These are phyloP conservation scores for Lepidium sativum DNA, from an alignment of 345 rosid species.

Conservation along the genomic window DNA sequence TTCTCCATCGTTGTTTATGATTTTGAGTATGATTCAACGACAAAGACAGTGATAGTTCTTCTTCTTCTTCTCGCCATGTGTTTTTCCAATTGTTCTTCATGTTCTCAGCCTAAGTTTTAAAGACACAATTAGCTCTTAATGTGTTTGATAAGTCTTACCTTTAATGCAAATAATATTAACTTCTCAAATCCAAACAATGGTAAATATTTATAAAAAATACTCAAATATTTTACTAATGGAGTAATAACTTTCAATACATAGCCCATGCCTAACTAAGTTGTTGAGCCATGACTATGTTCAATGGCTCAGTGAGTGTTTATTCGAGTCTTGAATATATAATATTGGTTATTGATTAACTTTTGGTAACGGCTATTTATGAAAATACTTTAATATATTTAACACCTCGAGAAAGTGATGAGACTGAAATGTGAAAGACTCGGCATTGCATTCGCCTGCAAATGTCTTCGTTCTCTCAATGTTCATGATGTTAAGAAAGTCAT, in stretches of 20 bases:
- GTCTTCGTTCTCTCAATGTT: constrained; percentile 29
- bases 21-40: constrained; percentile 17
- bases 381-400: not conserved
- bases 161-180: not conserved
- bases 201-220: too few relatives aligned
- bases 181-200: not conserved
- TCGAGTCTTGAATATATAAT: not conserved
- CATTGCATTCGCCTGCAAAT: constrained; percentile 24
- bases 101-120: constrained; percentile 4
- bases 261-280: constrained; percentile 13
- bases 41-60: constrained; percentile 17
- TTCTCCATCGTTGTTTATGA: constrained; percentile 16
- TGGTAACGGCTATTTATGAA: constrained; percentile 14
- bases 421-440: constrained; percentile 29
- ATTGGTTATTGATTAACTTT: constrained; percentile 1
- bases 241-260: not conserved
- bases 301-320: constrained; percentile 15
- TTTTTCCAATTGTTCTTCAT: constrained; percentile 10
- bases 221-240: too few relatives aligned
- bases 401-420: constrained; percentile 28
- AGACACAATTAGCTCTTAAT: not conserved
- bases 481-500: constrained; percentile 30
- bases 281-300: constrained; percentile 18
- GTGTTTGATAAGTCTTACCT: not conserved
- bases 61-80: constrained; percentile 13